Base-by-base conservation (phyloP, 2,329 filamentous ascomycete species). In the Neonectria ditissima region DNA sequence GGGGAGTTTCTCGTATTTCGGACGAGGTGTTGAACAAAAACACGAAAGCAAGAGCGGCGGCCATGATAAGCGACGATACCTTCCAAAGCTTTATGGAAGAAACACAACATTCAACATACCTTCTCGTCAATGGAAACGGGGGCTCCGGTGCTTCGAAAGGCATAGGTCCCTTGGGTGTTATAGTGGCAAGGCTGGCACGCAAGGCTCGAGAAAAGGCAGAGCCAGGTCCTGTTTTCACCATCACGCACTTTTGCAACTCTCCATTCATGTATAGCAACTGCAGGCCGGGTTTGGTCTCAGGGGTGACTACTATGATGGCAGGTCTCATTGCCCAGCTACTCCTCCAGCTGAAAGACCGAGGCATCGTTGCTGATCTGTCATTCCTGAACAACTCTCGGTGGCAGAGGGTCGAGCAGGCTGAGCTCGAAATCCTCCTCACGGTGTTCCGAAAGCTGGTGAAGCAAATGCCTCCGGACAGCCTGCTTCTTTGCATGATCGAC, bases 41-140 rank as follows among this genome's bases (percentile, higher is more conserved):
- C 14, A 28, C n/a, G 3, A 57, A 55, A 26, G 50, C 52, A 11
- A 58, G 41, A 20, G 53, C 53, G 2, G 47, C 45, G 9, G 26
- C 41, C 3, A 14, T 65, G 16, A 63, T 53, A 16, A n/a, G 34
- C 26, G 14, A 41, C 14, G 20, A 24, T 14, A 37, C 26, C 14
- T 63, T 59, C 54, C 59, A 30, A n/a, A 4, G 5, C 13, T 61
- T 43, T 32, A 41, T 61, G 14, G 39, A 13, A 9, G 16, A 22
- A 20, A n/a, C 30, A 5, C 18, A 20, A 13, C 16, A 14, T 26
- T 60, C 41, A 8, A 11, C 37, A 10, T 16, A 14, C 11, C 30
- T 65, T 3, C 45, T 65, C 0, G 47, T 65, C 14, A 56, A 65
- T 39, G 62, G 62, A 6, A 50, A 50, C 39, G 58, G 57, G 30